Conservation (phyloP, 305 asterid genomes). For the Andrographis paniculata region DNA sequence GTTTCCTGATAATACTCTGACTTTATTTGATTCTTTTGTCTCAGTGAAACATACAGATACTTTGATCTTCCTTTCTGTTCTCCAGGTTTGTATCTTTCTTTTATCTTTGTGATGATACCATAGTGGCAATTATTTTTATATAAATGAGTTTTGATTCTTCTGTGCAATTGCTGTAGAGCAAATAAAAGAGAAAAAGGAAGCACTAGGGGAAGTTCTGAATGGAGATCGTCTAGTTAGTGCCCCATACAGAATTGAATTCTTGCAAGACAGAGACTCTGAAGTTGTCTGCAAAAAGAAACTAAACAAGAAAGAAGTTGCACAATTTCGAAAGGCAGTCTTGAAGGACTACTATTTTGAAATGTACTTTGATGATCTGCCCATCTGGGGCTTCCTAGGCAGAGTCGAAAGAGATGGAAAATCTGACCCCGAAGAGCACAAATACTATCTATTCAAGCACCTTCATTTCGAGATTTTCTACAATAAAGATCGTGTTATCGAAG, state of each 20-base stretch:
- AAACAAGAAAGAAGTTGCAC: conserved; percentile 50
- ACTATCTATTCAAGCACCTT: too few species aligned
- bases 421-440: conserved; percentile 64
- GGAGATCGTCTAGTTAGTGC: conserved; percentile 86
- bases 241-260: conserved; percentile 69
- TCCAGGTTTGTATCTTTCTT: conserved; percentile 29
- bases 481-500: conserved; percentile 74
- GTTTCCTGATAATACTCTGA: neutral
- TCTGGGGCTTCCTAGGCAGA: conserved; percentile 81
- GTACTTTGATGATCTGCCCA: conserved; percentile 89
- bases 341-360: conserved; percentile 85
- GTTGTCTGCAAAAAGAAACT: conserved; percentile 50
- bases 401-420: conserved; percentile 74
- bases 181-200: conserved; percentile 74
- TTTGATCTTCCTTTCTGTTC: conserved; percentile 82
- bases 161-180: conserved; percentile 26
- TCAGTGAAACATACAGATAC: conserved; percentile 65
- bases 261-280: conserved; percentile 59
- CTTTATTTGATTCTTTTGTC: conserved; percentile 3
- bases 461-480: conserved; percentile 65
- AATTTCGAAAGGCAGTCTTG: conserved; percentile 55
- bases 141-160: neutral
- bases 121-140: neutral
- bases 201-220: conserved; percentile 79
- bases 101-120: conserved; percentile 7